Conservation (phyloP, 805 yeast species). For the Candida orba region DNA sequence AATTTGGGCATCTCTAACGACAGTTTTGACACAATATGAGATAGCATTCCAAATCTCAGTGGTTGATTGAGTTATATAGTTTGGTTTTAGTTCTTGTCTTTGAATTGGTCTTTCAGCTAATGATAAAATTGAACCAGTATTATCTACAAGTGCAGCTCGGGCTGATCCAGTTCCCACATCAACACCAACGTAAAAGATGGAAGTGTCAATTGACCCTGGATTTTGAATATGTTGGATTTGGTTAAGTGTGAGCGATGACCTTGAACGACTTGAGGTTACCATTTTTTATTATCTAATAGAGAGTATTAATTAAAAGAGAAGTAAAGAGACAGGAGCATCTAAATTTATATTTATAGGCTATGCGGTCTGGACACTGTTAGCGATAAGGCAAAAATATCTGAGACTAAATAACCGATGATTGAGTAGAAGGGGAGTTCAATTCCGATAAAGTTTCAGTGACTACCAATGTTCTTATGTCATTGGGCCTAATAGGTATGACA, state of each 20-base stretch:
- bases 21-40: constrained; percentile 71
- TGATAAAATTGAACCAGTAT: constrained; percentile 72
- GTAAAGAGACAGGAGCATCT: neutral
- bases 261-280: constrained; percentile 18
- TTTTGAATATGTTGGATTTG: constrained; percentile 21
- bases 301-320: neutral
- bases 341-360: too few relatives aligned
- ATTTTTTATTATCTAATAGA: neutral
- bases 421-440: too few relatives aligned
- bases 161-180: constrained; percentile 99
- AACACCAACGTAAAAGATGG: constrained; percentile 60
- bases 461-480: too few relatives aligned
- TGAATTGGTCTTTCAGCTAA: constrained; percentile 74
- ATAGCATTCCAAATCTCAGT: constrained; percentile 89
- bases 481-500: too few relatives aligned
- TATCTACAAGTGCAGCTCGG: constrained; percentile 85
- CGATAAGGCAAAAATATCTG: too few relatives aligned
- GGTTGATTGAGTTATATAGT: constrained; percentile 77
- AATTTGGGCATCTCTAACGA: constrained; percentile 67
- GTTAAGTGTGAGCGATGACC: constrained; percentile 23
- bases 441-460: too few relatives aligned
- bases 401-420: too few relatives aligned
- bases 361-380: too few relatives aligned
- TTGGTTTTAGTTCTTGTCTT: constrained; percentile 66
- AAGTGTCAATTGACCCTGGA: constrained; percentile 23